Evolutionary conservation across 2,329 filamentous ascomycete genomes (phyloP), one percentile per base, ranked within the genome.

Genomic region (Macrophomina phaseolina): DNA sequence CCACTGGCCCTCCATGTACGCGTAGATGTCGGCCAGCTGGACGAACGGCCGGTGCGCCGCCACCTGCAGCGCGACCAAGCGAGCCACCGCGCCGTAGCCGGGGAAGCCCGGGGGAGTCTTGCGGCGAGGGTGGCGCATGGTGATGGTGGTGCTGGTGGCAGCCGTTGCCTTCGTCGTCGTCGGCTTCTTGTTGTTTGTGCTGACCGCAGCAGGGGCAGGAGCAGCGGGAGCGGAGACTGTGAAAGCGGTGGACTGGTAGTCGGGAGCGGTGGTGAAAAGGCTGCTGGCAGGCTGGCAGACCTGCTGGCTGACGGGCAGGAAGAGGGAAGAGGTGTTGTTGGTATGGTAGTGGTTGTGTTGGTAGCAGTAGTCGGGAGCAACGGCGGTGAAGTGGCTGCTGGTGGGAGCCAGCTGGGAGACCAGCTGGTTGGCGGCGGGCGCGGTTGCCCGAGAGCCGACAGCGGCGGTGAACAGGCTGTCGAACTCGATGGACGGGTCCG

Each of bases 41-140:
- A 60, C 6, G 1, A n/a, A 5, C 53, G 53, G 40, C 40, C 38
- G 18, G 55, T 11, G 46, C 5, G 3, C 14, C 38, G 7, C 34
- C n/a, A 14, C 5, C 4, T 12, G 34, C 34, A 60, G 40, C 0
- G 40, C 56, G 2, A 46, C 40, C 1, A 30, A 6, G 8, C 46
- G 56, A 1, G 56, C 56, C 1, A 23, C 56, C 56, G n/a, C 18
- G 1, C 56, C 23, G 56, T 60, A 60, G 56, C 56, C 56, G 1
- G 56, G 40, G 56, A 60, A 60, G 56, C 28, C 28, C 14, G 36
- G 36, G n/a, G 53, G 18, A 18, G 53, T 55, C 34, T 55, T 55
- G 53, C 53, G n/a, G 53, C 36, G 53, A 30, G 18, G 36, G 12
- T 52, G 52, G 16, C n/a, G 52, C 9, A 36, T 2, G 34, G 34